These are phyloP conservation scores for Chrysoporthe puriensis DNA, from an alignment of 2,329 filamentous ascomycete genomes.

Conservation along the genomic window DNA sequence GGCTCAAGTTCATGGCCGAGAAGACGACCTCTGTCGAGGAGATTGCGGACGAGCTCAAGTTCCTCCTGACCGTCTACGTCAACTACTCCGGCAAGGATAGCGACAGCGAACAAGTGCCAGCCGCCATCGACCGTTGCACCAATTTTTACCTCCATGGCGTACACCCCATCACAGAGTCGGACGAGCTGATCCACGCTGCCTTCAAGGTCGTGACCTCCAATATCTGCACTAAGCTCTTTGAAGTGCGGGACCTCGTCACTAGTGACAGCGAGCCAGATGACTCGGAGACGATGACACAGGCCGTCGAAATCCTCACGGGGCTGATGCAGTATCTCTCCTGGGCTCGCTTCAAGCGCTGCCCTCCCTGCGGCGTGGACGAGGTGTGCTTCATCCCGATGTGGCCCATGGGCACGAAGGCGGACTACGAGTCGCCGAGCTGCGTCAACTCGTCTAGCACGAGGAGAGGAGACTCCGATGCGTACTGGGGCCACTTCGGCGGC, in stretches of 20 bases:
- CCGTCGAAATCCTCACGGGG: constrained; percentile 12
- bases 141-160: constrained; percentile 47
- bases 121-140: constrained; percentile 51
- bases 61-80: constrained; percentile 48
- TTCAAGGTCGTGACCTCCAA: constrained; percentile 43
- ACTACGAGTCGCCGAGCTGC: constrained; percentile 30
- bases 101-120: constrained; percentile 38
- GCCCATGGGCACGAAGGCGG: constrained; percentile 29
- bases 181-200: constrained; percentile 50
- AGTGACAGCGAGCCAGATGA: not conserved
- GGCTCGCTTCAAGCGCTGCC: constrained; percentile 32
- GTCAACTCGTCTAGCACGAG: constrained; percentile 25
- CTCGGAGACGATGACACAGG: not conserved
- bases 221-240: constrained; percentile 44
- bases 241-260: constrained; percentile 34
- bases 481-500: constrained; percentile 26
- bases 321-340: constrained; percentile 27
- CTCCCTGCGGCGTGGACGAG: constrained; percentile 29
- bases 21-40: constrained; percentile 34
- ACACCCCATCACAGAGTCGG: constrained; percentile 41
- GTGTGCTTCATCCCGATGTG: constrained; percentile 33
- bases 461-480: constrained; percentile 22
- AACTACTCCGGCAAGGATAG: constrained; percentile 41
- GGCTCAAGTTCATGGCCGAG: constrained; percentile 50
- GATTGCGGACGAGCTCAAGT: constrained; percentile 43